Conservation (phyloP, 1,284 basidiomycete genomes). For the Butyriboletus appendiculatus region DNA sequence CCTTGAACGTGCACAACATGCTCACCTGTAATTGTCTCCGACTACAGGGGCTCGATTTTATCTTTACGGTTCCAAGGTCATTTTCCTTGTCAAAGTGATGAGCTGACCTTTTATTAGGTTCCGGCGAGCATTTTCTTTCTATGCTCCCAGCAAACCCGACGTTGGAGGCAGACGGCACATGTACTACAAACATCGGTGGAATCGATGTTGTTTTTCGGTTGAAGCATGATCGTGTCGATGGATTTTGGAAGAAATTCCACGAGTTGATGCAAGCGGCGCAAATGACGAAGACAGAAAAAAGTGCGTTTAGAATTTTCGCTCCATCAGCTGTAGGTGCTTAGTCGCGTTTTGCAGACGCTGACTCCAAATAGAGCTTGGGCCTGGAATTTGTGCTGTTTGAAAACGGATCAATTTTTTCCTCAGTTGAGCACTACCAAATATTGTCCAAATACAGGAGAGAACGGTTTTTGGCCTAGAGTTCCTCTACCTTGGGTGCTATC, state of each 20-base stretch:
- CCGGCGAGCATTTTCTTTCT: constrained; percentile 4
- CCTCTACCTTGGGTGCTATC: too few species aligned
- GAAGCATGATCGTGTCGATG: constrained; percentile 3
- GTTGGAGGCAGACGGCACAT: background rate
- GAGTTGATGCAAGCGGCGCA: background rate
- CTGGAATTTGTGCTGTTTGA: too few species aligned
- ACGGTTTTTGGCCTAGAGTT: too few species aligned
- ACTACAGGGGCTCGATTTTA: constrained; percentile 1
- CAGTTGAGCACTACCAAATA: too few species aligned
- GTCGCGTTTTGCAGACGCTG: background rate
- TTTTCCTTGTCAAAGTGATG: background rate
- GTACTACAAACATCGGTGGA: background rate
- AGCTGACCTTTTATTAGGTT: background rate
- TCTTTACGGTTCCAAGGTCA: background rate
- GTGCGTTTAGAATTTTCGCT: background rate
- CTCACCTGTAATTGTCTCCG: background rate
- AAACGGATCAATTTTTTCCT: too few species aligned
- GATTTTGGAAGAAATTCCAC: constrained; percentile 2
- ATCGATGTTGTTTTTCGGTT: constrained; percentile 6
- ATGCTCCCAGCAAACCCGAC: constrained; percentile 5
- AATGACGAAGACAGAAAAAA: background rate
- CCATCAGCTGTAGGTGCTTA: background rate
- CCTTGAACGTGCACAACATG: background rate
- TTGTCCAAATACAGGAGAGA: too few species aligned
- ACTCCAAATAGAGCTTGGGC: background rate